Base-by-base conservation (phyloP, 345 rosid species). In the Arabidopsis thaliana region DNA sequence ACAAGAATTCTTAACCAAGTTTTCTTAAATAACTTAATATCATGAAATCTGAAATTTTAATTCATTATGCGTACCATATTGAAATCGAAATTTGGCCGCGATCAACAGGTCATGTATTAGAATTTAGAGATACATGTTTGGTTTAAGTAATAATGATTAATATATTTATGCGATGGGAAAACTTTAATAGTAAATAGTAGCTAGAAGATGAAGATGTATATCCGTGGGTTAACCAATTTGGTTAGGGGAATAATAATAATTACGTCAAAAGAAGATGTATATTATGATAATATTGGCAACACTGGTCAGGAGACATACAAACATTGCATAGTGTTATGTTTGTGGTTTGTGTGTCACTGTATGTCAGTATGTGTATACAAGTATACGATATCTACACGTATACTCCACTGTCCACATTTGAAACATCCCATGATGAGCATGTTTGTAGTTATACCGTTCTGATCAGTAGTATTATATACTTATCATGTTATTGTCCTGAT, bases 271-370 rank as follows among this genome's bases (percentile, higher is more conserved):
- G 37, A 68, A 28, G 8, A 66, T 52, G 14, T 49, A 41, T 30
- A 48, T 14, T 23, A 40, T 67, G 73, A 41, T 40, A 14, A 67
- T 30, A 46, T 67, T 12, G 33, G 53, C 12, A 67, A 58, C 58
- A 57, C 7, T 48, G 73, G 55, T 23, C 68, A 67, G 1, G 38
- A 33, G 69, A 76, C 74, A 75, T 12, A 34, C 69, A 42, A 76
- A 76, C 79, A 76, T 76, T 40, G 64, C 69, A 41, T 33, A 51
- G 22, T 60, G 79, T 68, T 40, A 51, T 76, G 73, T 76, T 76
- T 76, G 69, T 61, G 24, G 73, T 60, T 76, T 74, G 59, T 40
- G 48, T 56, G 66, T 71, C 74, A 46, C 46, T 8, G 59, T 65
- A 34, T 65, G 72, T 74, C 64, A 59, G 32, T 37, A 22, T 37